A percentile compares a stretch with the other conserved stretches of the same genome.
phyloP scores from a whole-genome alignment of 345 rosid species.

The Moricandia moricandioides region DNA sequence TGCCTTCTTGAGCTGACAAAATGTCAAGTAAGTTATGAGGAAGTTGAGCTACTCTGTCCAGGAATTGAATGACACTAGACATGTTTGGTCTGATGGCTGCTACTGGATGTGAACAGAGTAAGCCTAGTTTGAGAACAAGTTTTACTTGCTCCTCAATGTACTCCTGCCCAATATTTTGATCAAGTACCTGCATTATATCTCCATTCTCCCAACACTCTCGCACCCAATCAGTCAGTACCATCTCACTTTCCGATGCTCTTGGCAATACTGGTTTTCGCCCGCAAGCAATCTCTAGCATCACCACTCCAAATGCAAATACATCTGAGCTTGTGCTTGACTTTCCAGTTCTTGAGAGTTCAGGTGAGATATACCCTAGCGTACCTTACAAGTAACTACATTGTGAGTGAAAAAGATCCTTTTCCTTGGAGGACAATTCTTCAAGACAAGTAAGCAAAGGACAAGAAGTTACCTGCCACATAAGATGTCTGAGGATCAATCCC shows the following conservation, averaged over 20 bases:
- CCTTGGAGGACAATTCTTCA: too few species aligned
- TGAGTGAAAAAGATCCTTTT: neutral
- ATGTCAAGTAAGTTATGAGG: slow-evolving; percentile 23
- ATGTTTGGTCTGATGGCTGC: slow-evolving; percentile 39
- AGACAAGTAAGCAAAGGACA: neutral
- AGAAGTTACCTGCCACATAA: neutral
- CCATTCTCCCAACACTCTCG: slow-evolving; percentile 18
- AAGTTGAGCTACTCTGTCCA: slow-evolving; percentile 17
- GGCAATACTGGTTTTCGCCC: slow-evolving; percentile 34
- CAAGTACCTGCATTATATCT: slow-evolving; percentile 20
- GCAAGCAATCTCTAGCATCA: slow-evolving; percentile 57
- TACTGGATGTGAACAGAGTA: slow-evolving; percentile 21
- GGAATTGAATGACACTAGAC: slow-evolving; percentile 1
- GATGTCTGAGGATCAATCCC: slow-evolving; percentile 25
- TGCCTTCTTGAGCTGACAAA: neutral
- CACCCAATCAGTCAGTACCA: slow-evolving; percentile 26
- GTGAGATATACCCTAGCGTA: slow-evolving; percentile 72
- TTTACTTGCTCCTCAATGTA: slow-evolving; percentile 5
- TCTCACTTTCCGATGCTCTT: neutral
- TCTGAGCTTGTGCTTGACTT: slow-evolving; percentile 63
- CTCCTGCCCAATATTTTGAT: slow-evolving; percentile 4
- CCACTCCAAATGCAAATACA: slow-evolving; percentile 52
- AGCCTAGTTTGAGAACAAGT: slow-evolving; percentile 20
- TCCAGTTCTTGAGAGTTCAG: slow-evolving; percentile 65
- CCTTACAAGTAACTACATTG: slow-evolving; percentile 33